Base-by-base conservation (phyloP, 2,329 filamentous ascomycete species). In the Rutstroemia sydowiana region DNA sequence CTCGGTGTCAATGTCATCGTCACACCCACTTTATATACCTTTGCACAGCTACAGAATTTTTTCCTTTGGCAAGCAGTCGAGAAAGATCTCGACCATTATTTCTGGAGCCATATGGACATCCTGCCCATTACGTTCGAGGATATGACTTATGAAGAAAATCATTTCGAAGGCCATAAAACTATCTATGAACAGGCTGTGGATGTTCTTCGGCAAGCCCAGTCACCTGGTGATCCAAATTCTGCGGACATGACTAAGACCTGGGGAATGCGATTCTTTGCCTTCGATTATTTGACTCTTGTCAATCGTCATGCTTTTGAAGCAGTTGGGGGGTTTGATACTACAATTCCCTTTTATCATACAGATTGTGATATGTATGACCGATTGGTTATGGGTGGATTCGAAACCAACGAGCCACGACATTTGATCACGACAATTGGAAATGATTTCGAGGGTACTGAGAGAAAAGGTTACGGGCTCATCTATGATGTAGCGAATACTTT, bases 331-430 rank as follows among this genome's bases (percentile, higher is more conserved):
- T 82, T 78, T 76, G 79, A 82, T 59, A 74, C 74, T 0, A 65
- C 76, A 52, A 80, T 83, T 37, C 75, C 78, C 0, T 82, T 75
- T 59, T 81, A 81, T 61, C 70, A 73, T 54, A 77, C 73, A 31
- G 78, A 82, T 59, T 81, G 76, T 64, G 77, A 80, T 60, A 73
- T 76, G 68, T 75, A 79, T 58, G 66, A 66, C 6, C 70, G 76
- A 3, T 57, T 78, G n/a, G 53, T 58, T 5, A 76, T 77, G 73
- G 65, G 62, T 13, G 69, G 71, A 4, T 74, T 71, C 67, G 69
- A 65, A 5, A 71, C 69, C 13, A 51, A 51, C 2, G 48, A 51
- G 32, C 48, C 48, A 13, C 23, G 39, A 11, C 23, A 45, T 39
- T n/a, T 46, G 13, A 46, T 52, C 36, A 40, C 34, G n/a, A 41